A percentile compares a stretch with the other conserved stretches of the same genome.
Conservation (phyloP, 139 green algal genomes). For the Astrephomene gubernaculifera region DNA sequence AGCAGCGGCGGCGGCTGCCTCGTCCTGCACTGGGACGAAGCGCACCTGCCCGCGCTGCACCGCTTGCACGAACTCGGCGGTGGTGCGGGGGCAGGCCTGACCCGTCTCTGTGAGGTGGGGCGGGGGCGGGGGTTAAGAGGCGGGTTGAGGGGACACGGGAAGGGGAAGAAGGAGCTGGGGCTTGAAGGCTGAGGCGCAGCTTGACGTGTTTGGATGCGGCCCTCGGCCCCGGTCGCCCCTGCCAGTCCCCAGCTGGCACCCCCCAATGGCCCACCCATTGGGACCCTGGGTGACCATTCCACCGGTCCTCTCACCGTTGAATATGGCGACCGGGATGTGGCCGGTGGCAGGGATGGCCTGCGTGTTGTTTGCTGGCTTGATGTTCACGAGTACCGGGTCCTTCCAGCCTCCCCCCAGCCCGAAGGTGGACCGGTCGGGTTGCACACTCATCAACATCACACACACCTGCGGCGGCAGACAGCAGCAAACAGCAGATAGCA, state of each 20-base stretch:
- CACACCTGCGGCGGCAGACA: constrained; percentile 33
- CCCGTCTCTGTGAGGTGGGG: not conserved
- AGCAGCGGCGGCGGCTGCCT: no score
- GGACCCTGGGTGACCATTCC: no score
- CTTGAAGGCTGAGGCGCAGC: no score
- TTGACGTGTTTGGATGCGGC: no score
- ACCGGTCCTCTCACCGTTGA: no score
- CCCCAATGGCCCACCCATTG: not conserved
- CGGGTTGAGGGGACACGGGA: no score
- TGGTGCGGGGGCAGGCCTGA: not conserved
- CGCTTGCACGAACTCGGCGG: not conserved
- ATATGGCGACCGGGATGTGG: not conserved
- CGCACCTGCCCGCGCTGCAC: not conserved
- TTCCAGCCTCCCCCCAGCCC: not conserved
- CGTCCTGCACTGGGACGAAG: no score
- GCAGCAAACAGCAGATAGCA: no score
- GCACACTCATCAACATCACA: constrained; percentile 8
- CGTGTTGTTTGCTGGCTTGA: not conserved
- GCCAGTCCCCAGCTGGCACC: not conserved
- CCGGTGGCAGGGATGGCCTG: constrained; percentile 3
- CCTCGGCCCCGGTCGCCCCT: no score
- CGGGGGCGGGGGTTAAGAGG: no score
- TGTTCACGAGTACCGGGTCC: not conserved
- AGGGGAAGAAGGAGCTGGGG: no score
- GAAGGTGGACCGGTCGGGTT: not conserved